These are phyloP conservation scores for Eimeria tenella DNA, from an alignment of 169 alveolate genomes.

Conservation along the genomic window DNA sequence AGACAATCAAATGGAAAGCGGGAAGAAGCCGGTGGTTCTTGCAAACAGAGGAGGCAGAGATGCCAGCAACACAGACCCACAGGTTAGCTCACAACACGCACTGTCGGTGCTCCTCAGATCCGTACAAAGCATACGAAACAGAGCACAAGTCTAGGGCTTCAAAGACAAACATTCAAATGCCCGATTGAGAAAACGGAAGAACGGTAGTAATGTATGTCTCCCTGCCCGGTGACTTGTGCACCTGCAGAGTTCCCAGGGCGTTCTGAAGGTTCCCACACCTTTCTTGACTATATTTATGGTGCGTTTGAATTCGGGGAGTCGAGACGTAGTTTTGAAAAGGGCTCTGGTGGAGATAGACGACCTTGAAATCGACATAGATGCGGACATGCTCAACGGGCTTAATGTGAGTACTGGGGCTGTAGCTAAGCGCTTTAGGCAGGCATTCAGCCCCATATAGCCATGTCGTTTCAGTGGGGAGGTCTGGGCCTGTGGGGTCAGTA, in stretches of 20 bases:
- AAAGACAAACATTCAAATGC: too few species aligned
- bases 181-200: not conserved
- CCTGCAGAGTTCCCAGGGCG: not conserved
- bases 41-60: constrained; percentile 72
- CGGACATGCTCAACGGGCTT: constrained; percentile 79
- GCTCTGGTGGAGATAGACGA: constrained; percentile 87
- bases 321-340: constrained; percentile 86
- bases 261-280: not conserved
- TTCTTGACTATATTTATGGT: constrained; percentile 87
- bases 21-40: constrained; percentile 73
- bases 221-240: too few species aligned
- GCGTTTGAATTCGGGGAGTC: constrained; percentile 85
- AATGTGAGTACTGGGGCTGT: constrained; percentile 21
- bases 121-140: too few species aligned
- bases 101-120: too few species aligned
- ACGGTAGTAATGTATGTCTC: not conserved
- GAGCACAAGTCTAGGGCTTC: too few species aligned
- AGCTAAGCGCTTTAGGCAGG: too few species aligned
- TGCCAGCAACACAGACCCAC: not conserved
- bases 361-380: constrained; percentile 87
- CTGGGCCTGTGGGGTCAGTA: not conserved
- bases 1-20: constrained; percentile 87
- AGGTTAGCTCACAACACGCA: not conserved
- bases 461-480: too few species aligned
- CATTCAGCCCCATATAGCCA: too few species aligned